Conservation (phyloP, 768 basidiomycete species). For the Termitomyces sp. region DNA sequence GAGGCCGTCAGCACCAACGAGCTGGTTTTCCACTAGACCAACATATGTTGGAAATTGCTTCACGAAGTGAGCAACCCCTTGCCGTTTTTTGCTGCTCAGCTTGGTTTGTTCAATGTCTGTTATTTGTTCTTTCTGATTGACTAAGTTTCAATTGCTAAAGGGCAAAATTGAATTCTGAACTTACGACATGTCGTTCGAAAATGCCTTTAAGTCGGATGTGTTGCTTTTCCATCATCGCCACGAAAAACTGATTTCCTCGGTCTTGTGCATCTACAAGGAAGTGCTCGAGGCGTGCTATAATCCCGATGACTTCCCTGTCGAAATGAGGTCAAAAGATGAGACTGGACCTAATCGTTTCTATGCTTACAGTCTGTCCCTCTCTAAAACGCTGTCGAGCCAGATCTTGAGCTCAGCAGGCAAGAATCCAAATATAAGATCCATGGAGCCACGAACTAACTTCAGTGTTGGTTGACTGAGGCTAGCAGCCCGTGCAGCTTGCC, state of each 20-base stretch:
- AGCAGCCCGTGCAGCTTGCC: slow-evolving; percentile 78
- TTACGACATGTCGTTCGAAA: slow-evolving; percentile 74
- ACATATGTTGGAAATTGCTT: slow-evolving; percentile 91
- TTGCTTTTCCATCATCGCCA: slow-evolving; percentile 76
- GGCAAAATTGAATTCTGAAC: slow-evolving; percentile 15
- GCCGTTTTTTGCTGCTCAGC: slow-evolving; percentile 86
- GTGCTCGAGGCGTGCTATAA: slow-evolving; percentile 75
- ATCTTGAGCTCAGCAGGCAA: slow-evolving; percentile 75
- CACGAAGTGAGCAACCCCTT: slow-evolving; percentile 89
- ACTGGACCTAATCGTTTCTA: background rate
- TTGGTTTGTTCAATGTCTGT: slow-evolving; percentile 88
- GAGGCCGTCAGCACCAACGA: slow-evolving; percentile 70
- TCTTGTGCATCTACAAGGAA: slow-evolving; percentile 78
- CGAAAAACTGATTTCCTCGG: slow-evolving; percentile 70
- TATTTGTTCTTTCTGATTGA: slow-evolving; percentile 74
- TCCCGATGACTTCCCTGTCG: slow-evolving; percentile 78
- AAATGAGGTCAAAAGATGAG: slow-evolving; percentile 1
- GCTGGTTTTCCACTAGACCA: slow-evolving; percentile 77
- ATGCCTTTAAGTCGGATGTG: slow-evolving; percentile 70
- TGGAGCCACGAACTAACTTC: slow-evolving; percentile 81
- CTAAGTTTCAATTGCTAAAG: background rate
- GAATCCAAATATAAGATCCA: slow-evolving; percentile 97
- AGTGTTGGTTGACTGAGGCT: slow-evolving; percentile 64
- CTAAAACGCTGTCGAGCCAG: slow-evolving; percentile 80
- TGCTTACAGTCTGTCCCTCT: slow-evolving; percentile 70